Evolutionary conservation across 805 yeast genomes (phyloP), one percentile per base, ranked within the genome.

Genomic region (Ogataea trehalophila): DNA sequence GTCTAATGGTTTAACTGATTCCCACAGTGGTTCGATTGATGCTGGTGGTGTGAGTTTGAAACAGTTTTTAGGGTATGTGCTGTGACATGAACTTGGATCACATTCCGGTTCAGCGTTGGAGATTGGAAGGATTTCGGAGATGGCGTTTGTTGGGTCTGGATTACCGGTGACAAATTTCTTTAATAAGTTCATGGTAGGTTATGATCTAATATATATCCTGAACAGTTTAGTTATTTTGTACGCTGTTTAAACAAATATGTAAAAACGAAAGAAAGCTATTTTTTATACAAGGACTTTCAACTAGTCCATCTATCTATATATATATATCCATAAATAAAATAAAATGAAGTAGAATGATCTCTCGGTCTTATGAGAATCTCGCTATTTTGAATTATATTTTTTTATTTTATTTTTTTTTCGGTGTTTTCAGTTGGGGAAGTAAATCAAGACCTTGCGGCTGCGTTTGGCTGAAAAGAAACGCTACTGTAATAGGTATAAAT

Each of bases 1-100:
- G 3, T 81, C 83, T 39, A 80, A 81, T 1, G 86, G 81, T 52
- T 75, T 76, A 0, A 95, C 81, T 6, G 91, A 74, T 49, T 85
- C 83, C 79, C 86, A 89, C 29, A 90, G 70, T 6, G 76, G 75
- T 39, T 48, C 62, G 26, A 17, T 39, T 45, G 46, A 46, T 15
- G 53, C 62, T 20, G 5, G 56, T 14, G 52, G 49, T 5, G 73
- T 75, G 18, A 83, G 59, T 42, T 73, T 74, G 42, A 63, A 61
- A 39, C 67, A 62, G 5, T 57, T 54, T 14, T 43, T 46, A 33
- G 55, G 47, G 40, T 41, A 64, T 31, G 48, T 43, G 37, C 53
- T 58, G 7, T 73, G 59, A 61, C 94, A 86, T 22, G 67, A 60
- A 17, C 62, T 67, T 0, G 72, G 56, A 11, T 63, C 71, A 63